Evolutionary conservation across 2,329 filamentous ascomycete species (phyloP).

Genomic region (Thermochaetoides dissita): DNA sequence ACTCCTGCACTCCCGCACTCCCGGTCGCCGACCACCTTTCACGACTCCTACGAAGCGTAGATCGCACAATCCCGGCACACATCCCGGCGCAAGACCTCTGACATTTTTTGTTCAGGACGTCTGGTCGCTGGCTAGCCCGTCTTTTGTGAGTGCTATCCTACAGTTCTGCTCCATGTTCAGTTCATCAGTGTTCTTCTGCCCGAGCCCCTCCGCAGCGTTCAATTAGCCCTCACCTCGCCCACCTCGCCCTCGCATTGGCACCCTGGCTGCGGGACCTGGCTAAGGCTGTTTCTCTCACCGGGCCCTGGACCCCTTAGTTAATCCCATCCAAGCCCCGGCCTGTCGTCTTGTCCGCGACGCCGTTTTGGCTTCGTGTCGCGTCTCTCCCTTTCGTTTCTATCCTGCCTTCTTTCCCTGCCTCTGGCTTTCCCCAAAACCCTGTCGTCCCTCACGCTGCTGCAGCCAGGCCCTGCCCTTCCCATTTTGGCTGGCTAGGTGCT

Average conservation of each 20-base stretch:
- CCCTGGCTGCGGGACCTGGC: too few relatives aligned
- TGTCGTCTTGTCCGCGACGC: too few relatives aligned
- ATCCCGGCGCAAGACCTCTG: neutral
- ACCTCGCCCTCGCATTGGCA: slow-evolving; percentile 4
- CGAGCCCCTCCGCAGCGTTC: slow-evolving; percentile 8
- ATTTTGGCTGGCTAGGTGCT: neutral
- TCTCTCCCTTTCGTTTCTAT: neutral
- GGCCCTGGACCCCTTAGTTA: too few relatives aligned
- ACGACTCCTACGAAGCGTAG: slow-evolving; percentile 1
- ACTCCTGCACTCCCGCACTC: too few relatives aligned
- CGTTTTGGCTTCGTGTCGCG: too few relatives aligned
- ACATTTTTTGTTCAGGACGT: neutral
- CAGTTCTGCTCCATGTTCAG: too few relatives aligned
- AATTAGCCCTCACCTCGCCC: slow-evolving; percentile 11
- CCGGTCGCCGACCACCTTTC: neutral
- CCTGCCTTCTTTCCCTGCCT: neutral
- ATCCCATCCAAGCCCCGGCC: too few relatives aligned
- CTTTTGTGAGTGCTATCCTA: slow-evolving; percentile 7
- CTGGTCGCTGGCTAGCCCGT: too few relatives aligned
- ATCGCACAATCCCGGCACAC: neutral
- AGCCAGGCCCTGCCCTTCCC: neutral
- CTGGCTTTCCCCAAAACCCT: neutral
- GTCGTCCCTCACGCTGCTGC: neutral
- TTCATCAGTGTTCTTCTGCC: neutral
- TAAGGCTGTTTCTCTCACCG: too few relatives aligned